Evolutionary conservation across 1,284 basidiomycete genomes (phyloP), one percentile per base, ranked within the genome.

Genomic region (Apiotrichum brassicae): DNA sequence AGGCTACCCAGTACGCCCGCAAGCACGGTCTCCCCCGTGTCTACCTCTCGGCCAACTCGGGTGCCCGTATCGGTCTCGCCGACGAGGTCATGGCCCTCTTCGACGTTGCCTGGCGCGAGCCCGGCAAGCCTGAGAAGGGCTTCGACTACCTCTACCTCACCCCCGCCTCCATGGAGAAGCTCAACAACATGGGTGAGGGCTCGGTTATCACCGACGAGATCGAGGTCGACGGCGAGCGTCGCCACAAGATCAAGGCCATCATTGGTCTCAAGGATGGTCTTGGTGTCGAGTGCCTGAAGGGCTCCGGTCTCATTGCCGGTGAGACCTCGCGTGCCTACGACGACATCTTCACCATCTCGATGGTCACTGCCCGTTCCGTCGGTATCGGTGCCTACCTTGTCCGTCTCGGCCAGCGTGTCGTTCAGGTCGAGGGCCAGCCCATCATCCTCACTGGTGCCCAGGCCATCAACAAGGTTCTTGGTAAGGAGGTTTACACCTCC

Each of bases 341-440:
- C 64, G 91, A 97, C 70, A 97, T 98, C 72, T 99, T 99, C 79
- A 99, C 95, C 45, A 93, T 97, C 72, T 98, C 95, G 19, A 84
- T 99, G 65, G 94, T 98, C 62, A 97, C 93, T 37, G 95, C 93
- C 61, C 89, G 95, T 49, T 97, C 93, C 6, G 95, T 99, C 62
- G 95, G 95, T 76, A 99, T 98, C 64, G 95, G 95, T 68, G 95
- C 95, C 33, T 98, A 99, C 75, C 87, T 99, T 50, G 93, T 98
- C 50, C 91, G 95, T 64, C 82, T 98, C 35, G 95, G 95, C 63
- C 89, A 98, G 77, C 86, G 95, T 65, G 89, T 95, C 4, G 91
- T 99, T 45, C 95, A 99, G 74, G 95, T 99, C 48, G 95, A 97
- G 75, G 93, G 94, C 42, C 94, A 97, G 67, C 95, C 95, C 1